Evolutionary conservation across 2,329 filamentous ascomycete species (phyloP), one percentile per base, ranked within the genome.

Genomic region (Ophiosphaerella narmari): DNA sequence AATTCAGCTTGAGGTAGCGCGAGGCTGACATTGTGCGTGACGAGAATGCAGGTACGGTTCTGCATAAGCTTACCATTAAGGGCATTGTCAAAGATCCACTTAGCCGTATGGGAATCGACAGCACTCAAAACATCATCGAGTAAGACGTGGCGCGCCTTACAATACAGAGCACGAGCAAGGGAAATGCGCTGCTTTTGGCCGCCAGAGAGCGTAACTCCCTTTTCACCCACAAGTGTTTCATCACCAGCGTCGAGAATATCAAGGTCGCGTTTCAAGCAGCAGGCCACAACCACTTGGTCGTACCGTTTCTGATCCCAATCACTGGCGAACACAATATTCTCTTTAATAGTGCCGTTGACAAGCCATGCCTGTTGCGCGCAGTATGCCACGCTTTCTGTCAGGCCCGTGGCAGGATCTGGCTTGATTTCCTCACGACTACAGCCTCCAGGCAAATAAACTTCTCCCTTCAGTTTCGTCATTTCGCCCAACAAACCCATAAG

Each of bases 101-200:
- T 95, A 2, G 92, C 92, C 0, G 94, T 97, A 65, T 99, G 94
- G 3, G 94, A 95, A 72, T 99, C 94, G 31, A 99, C 94, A 24
- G 94, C 94, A 68, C 92, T 97, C 37, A 99, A 81, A 57, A 95
- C 96, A 72, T 99, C 94, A 67, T 99, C 94, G 42, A 99, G 81
- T 9, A 99, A 82, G 13, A 99, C 77, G 72, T 97, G 93, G 45
- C 87, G 88, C 5, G 92, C 95, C 73, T 91, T 93, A 59, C 91
- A 96, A 75, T 99, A 99, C n/a, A 99, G 82, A 1, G 94, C 94
- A 60, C 94, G 87, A n/a, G 94, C 94, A 38, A 99, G 82, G 12
- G 93, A 97, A 43, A 99, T 97, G 50, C 94, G 87, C 74, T 99
- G 94, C 75, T 97, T 97, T 75, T 99, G 94, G 6, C 94, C 94